phyloP scores from a whole-genome alignment of 1,284 basidiomycete genomes.

The Ceratobasidium sp. region DNA sequence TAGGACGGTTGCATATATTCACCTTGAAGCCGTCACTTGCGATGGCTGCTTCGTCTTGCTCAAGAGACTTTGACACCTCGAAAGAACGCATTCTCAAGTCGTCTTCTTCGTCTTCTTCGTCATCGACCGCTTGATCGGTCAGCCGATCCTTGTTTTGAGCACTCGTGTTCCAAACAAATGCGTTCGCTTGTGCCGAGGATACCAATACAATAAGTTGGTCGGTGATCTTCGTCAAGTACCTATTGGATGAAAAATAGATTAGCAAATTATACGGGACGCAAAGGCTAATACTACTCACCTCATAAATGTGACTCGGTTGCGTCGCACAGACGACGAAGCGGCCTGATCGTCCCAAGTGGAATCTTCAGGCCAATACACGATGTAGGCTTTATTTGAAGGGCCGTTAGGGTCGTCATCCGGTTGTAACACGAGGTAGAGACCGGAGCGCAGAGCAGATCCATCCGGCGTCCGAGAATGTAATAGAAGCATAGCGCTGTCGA shows the following conservation, averaged over 20 bases:
- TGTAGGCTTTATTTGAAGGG: constrained; percentile 11
- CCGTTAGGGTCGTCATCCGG: background rate
- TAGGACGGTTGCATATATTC: constrained; percentile 32
- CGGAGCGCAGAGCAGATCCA: background rate
- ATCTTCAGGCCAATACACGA: constrained; percentile 47
- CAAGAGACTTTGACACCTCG: constrained; percentile 65
- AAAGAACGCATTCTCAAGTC: constrained; percentile 62
- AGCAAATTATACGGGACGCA: too few relatives aligned
- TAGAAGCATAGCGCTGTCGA: background rate
- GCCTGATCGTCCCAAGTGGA: constrained; percentile 46
- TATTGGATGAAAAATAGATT: constrained; percentile 49
- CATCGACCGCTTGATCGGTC: constrained; percentile 58
- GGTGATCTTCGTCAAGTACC: constrained; percentile 66
- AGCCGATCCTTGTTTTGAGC: background rate
- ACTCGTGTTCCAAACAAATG: constrained; percentile 29
- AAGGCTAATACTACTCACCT: background rate
- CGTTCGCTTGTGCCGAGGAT: constrained; percentile 58
- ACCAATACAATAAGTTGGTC: constrained; percentile 64
- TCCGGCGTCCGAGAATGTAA: background rate
- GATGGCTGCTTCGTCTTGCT: constrained; percentile 65
- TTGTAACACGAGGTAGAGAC: constrained; percentile 4
- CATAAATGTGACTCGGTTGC: constrained; percentile 43
- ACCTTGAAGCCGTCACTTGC: constrained; percentile 60
- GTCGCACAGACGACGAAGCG: constrained; percentile 42
- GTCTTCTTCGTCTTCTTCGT: constrained; percentile 54